Evolutionary conservation across 1,284 basidiomycete species (phyloP), one percentile per base, ranked within the genome.

Genomic region (Entoloma clypeatum): DNA sequence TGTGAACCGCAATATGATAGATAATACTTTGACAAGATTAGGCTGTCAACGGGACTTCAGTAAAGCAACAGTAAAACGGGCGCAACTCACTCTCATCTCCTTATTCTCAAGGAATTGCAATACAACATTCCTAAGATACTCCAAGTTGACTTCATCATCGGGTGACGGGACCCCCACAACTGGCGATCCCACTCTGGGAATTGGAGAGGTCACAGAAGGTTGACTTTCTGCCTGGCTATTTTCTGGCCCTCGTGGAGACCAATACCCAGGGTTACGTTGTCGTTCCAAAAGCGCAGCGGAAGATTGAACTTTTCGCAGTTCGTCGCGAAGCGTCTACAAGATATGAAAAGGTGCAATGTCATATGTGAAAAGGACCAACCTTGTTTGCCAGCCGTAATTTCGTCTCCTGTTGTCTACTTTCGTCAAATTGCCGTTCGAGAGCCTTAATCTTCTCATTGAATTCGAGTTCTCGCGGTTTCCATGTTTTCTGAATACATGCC

Each of bases 101-200:
- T 69, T 67, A 45, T 68, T 62, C 36, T 68, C 65, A 21, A 69
- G 53, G 68, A 97, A 97, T 60, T 96, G 93, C 30, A 97, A 60
- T 39, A 96, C 90, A 23, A 96, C 88, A 62, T 96, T 97, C 45
- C 93, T 75, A 25, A 97, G 66, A 64, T 97, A 97, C 65, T 97
- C 93, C n/a, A 94, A 70, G 58, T 94, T 97, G 44, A 97, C 76
- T 48, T 94, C 92, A 55, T 94, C 92, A 18, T 92, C 87, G 71
- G 65, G 17, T 66, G 54, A 17, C 76, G 73, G 4, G 75, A 68
- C 3, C 56, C 56, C n/a, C n/a, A n/a, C n/a, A 19, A 62, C 57
- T 19, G 63, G 63, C 14, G 69, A 63, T 45, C 68, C 61, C 0
- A 64, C 50, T n/a, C 73, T 69, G 11, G 71, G 65, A 2, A 71